Evolutionary conservation across 2,329 filamentous ascomycete genomes (phyloP), one percentile per base, ranked within the genome.

Genomic region (Esteya vermicola): DNA sequence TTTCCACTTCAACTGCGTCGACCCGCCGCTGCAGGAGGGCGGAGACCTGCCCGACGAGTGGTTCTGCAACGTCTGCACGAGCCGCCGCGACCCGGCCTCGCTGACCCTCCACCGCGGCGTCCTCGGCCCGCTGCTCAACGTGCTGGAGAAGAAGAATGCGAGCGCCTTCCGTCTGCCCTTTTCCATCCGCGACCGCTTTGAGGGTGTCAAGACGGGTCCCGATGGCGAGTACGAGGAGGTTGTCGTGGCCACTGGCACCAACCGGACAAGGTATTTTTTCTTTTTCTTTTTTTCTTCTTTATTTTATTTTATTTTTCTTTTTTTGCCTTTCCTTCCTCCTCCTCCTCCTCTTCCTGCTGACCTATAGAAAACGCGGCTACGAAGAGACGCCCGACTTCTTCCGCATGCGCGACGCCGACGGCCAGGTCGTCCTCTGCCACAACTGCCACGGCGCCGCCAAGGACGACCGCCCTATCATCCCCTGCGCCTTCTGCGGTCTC

Each of bases 1-100:
- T 6, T 95, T 93, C 60, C 91, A 96, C 60, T 85, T 91, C 56
- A 70, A 75, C 44, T 96, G 91, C 57, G 75, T 91, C 49, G 81
- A 93, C 57, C 86, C 89, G 45, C 81, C 85, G 30, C 65, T 85
- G 49, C 69, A 76, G 41, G 69, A 77, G 41, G 70, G 74, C 37
- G 66, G 69, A 40, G 57, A 65, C 44, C 65, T 80, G 43, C 78
- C 79, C 10, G 76, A 83, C 43, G 81, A 85, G 51, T 96, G 86
- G 84, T 91, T 72, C 57, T 96, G 89, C 62, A 81, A 83, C 51
- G 70, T 74, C 47, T 88, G 82, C 57, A 60, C 70, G 40, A 65
- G 68, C 43, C 61, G 58, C 41, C 62, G 64, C 40, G 64, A 63
- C 48, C 68, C 63, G 37, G 64, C 63, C 20, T 60, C 60, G 30